phyloP scores from a whole-genome alignment of 1,284 basidiomycete species.

The Phellinidium pouzarii region DNA sequence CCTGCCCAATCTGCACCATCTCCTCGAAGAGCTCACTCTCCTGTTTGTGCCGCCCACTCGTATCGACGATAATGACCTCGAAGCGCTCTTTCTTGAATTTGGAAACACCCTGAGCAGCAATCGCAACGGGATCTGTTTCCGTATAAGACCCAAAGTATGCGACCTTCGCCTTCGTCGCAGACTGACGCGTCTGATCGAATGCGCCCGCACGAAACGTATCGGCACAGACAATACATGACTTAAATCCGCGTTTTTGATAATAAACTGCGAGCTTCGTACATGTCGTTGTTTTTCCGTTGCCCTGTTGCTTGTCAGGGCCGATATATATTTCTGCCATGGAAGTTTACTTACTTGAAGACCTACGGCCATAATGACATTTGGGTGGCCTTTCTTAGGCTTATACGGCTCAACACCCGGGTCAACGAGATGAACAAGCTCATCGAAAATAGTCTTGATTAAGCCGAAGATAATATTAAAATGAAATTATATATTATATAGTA shows the following conservation, averaged over 20 bases:
- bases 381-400: constrained; percentile 93
- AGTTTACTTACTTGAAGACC: constrained; percentile 70
- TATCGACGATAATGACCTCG: constrained; percentile 99
- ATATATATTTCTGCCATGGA: constrained; percentile 10
- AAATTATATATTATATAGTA: constrained; percentile 1
- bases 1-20: constrained; percentile 94
- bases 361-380: constrained; percentile 97
- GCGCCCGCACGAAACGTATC: constrained; percentile 99
- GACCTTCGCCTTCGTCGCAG: constrained; percentile 96
- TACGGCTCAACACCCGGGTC: constrained; percentile 93
- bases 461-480: constrained; percentile 1
- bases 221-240: constrained; percentile 97
- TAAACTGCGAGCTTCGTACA: constrained; percentile 97
- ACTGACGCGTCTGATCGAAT: constrained; percentile 96
- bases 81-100: constrained; percentile 99
- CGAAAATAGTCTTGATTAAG: constrained; percentile 77
- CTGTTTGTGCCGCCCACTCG: constrained; percentile 95
- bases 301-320: constrained; percentile 42
- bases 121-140: constrained; percentile 95
- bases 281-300: constrained; percentile 97
- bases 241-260: constrained; percentile 96
- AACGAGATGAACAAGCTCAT: constrained; percentile 92
- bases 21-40: constrained; percentile 96
- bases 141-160: constrained; percentile 99
- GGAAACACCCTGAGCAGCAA: constrained; percentile 89